Percentiles rank a stretch among this genome's conserved stretches.
Evolutionary conservation across 371 early-diverging fungal species (phyloP).

Genomic region (Dichotomocladium elegans): DNA sequence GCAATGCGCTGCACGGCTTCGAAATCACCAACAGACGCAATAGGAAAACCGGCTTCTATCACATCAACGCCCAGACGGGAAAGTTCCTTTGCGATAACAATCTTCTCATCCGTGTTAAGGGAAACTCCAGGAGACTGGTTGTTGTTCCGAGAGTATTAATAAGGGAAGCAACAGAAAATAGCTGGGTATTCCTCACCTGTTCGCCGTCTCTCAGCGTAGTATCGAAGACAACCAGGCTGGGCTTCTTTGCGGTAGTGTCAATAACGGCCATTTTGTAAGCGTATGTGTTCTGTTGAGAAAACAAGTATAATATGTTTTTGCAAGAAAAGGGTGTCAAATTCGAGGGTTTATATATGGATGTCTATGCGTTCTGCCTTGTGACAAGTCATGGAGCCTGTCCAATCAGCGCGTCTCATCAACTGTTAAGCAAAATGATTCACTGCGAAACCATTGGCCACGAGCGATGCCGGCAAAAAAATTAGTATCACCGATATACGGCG

Average conservation of each 20-base stretch:
- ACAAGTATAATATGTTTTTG: neutral
- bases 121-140: conserved; percentile 97
- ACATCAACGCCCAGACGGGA: conserved; percentile 92
- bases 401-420: neutral
- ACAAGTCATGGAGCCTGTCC: neutral
- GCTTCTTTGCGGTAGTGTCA: conserved; percentile 26
- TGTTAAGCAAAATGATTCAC: conserved; percentile 9
- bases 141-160: no score
- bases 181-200: conserved; percentile 68
- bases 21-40: conserved; percentile 92
- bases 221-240: conserved; percentile 90
- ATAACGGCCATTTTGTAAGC: conserved; percentile 11
- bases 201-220: conserved; percentile 95
- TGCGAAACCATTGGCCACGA: conserved; percentile 3
- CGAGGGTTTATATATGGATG: conserved; percentile 3
- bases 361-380: no score
- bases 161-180: no score
- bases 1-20: conserved; percentile 94
- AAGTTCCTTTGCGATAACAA: conserved; percentile 89
- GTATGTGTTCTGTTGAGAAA: neutral
- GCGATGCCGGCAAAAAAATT: no score
- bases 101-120: conserved; percentile 86
- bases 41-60: conserved; percentile 93
- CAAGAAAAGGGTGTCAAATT: conserved; percentile 1
- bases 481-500: no score